phyloP scores from a whole-genome alignment of 768 basidiomycete species.

The Suillus subaureus region DNA sequence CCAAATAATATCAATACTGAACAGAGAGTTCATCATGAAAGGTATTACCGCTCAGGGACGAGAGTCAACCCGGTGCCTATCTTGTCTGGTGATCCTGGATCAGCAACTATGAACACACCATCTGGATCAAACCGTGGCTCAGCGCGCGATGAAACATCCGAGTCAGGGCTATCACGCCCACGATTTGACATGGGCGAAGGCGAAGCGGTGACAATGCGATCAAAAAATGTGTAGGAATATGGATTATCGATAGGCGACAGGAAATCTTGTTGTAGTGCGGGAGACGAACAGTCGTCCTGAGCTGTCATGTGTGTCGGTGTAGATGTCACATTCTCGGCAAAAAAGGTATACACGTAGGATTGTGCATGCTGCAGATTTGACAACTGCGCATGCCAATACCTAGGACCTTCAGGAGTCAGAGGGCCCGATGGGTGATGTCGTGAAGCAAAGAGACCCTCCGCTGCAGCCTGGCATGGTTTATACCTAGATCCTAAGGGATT shows the following conservation, averaged over 20 bases:
- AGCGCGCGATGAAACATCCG: constrained; percentile 14
- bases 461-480: constrained; percentile 59
- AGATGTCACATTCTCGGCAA: constrained; percentile 46
- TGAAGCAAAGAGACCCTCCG: constrained; percentile 43
- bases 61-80: constrained; percentile 39
- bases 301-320: not conserved
- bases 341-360: constrained; percentile 47
- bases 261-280: constrained; percentile 22
- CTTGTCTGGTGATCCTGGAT: constrained; percentile 49
- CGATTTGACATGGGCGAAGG: constrained; percentile 39
- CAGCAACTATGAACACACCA: constrained; percentile 37
- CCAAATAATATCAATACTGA: not conserved
- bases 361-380: constrained; percentile 20
- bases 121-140: constrained; percentile 44
- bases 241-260: constrained; percentile 23
- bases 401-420: constrained; percentile 42
- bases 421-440: constrained; percentile 22
- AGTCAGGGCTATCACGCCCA: constrained; percentile 24
- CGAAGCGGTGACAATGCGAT: constrained; percentile 39
- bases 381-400: constrained; percentile 40
- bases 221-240: constrained; percentile 43
- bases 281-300: constrained; percentile 22
- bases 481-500: constrained; percentile 67
- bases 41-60: constrained; percentile 47
- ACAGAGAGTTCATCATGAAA: not conserved